These are phyloP conservation scores for Populus trichocarpa DNA, from an alignment of 441 rosid species.

Conservation along the genomic window DNA sequence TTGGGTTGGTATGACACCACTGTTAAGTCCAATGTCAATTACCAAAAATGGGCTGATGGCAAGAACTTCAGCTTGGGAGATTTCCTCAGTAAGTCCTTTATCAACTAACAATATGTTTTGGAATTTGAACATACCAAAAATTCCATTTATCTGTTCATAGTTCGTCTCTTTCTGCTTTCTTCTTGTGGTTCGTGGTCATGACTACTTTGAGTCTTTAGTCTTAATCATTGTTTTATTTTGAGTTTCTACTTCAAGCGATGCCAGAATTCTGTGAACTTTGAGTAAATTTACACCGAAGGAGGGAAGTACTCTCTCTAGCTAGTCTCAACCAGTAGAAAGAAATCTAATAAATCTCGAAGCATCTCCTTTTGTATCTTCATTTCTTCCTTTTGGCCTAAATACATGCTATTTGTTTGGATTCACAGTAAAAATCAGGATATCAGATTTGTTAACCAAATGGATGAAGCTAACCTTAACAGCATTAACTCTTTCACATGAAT, in stretches of 20 bases:
- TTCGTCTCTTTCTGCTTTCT: not conserved
- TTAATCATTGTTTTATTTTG: not conserved
- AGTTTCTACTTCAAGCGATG: not conserved
- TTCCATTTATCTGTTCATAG: not conserved
- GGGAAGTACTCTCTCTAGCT: not conserved
- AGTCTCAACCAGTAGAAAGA: not conserved
- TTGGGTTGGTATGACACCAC: conserved; percentile 62
- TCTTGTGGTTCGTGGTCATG: not conserved
- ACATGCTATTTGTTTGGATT: not conserved
- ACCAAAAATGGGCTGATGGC: conserved; percentile 83
- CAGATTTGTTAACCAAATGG: not conserved
- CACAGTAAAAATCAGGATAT: not conserved
- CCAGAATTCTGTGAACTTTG: not conserved
- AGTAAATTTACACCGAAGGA: not conserved
- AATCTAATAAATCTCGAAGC: not conserved
- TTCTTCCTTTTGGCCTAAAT: not conserved
- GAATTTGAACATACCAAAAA: not conserved
- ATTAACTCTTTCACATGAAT: not conserved
- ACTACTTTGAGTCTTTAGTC: not conserved
- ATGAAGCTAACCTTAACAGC: not conserved
- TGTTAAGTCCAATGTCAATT: conserved; percentile 53
- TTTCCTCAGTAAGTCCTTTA: conserved; percentile 70
- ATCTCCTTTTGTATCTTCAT: not conserved
- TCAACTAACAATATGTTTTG: not conserved
- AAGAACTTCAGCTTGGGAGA: conserved; percentile 83